Evolutionary conservation across 495 filamentous ascomycete species (phyloP).

Genomic region (Thozetella sp.): DNA sequence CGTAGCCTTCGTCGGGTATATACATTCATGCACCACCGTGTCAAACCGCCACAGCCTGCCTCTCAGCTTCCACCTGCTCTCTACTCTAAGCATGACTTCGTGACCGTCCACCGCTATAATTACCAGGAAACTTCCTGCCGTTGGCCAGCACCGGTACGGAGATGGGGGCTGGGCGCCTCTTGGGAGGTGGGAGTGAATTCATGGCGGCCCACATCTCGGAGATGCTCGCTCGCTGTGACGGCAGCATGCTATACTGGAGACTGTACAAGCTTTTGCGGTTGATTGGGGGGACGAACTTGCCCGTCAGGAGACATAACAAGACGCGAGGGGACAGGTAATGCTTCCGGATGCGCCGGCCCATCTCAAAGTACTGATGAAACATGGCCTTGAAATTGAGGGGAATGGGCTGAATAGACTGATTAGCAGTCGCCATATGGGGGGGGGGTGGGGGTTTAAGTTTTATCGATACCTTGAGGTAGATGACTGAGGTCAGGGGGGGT

Average conservation of each 20-base stretch:
- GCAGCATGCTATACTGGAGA: constrained; percentile 98
- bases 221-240: constrained; percentile 76
- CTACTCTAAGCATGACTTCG: not conserved
- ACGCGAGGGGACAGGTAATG: constrained; percentile 92
- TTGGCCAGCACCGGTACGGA: constrained; percentile 22
- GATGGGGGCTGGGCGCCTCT: constrained; percentile 24
- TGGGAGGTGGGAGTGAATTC: constrained; percentile 56
- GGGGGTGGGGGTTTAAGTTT: not conserved
- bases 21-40: no score
- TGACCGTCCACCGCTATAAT: constrained; percentile 9
- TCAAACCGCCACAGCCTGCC: no score
- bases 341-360: constrained; percentile 87
- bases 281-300: constrained; percentile 87
- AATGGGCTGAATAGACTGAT: constrained; percentile 62
- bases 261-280: constrained; percentile 94
- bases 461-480: constrained; percentile 70
- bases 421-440: not conserved
- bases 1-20: no score
- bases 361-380: constrained; percentile 97
- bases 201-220: constrained; percentile 79
- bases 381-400: constrained; percentile 88
- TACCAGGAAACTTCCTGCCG: constrained; percentile 19
- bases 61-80: no score
- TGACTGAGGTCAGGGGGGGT: constrained; percentile 66
- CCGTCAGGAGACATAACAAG: constrained; percentile 83